These are phyloP conservation scores for Cytospora piceicola DNA, from an alignment of 2,329 filamentous ascomycete genomes.

Conservation along the genomic window DNA sequence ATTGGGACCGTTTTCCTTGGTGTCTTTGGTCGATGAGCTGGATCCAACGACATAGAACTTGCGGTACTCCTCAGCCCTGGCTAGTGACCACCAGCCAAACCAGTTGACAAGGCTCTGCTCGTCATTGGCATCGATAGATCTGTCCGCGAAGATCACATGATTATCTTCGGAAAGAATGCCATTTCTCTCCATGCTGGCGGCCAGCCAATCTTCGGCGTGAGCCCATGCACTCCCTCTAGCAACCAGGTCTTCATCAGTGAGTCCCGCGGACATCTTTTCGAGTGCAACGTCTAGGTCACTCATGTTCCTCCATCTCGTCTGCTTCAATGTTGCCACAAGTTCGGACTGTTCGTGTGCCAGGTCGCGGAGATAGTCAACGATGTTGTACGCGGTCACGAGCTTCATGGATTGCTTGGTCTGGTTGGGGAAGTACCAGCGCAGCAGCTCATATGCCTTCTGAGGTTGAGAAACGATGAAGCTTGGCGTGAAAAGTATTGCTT, in stretches of 20 bases:
- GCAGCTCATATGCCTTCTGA: constrained; percentile 41
- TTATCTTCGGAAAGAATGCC: constrained; percentile 40
- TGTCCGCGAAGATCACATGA: constrained; percentile 51
- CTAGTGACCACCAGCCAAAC: constrained; percentile 62
- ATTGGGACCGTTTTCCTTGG: background rate
- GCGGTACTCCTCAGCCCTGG: constrained; percentile 54
- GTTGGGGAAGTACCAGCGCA: constrained; percentile 46
- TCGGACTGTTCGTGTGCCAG: constrained; percentile 42
- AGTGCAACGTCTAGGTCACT: constrained; percentile 15
- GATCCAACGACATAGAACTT: constrained; percentile 62
- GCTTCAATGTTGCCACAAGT: constrained; percentile 30
- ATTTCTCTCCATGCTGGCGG: constrained; percentile 30
- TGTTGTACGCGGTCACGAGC: constrained; percentile 43
- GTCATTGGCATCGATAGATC: constrained; percentile 58
- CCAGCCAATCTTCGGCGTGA: constrained; percentile 9
- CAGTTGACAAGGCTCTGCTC: constrained; percentile 66
- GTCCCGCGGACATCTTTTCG: constrained; percentile 11
- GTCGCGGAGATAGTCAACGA: constrained; percentile 42
- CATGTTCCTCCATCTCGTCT: constrained; percentile 23
- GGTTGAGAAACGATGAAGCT: constrained; percentile 55
- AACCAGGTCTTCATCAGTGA: constrained; percentile 26
- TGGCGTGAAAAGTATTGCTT: constrained; percentile 53
- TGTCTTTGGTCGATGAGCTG: constrained; percentile 33
- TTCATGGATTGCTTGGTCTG: constrained; percentile 35
- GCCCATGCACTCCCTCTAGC: constrained; percentile 21